Percentiles rank a stretch among this genome's conserved stretches.
phyloP scores from a whole-genome alignment of 176 grass and related monocot species.

The Triticum dicoccoides region DNA sequence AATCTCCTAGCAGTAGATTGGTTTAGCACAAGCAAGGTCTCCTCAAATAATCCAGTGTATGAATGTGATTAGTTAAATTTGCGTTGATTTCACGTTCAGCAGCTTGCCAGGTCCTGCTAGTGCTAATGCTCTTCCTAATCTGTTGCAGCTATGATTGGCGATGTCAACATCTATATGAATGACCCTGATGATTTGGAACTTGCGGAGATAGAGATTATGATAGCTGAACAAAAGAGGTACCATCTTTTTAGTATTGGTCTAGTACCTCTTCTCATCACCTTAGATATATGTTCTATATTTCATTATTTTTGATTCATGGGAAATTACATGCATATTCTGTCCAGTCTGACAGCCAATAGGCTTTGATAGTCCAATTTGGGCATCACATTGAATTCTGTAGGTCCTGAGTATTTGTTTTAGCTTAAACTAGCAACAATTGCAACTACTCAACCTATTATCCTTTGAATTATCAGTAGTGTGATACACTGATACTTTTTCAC shows the following conservation, averaged over 20 bases:
- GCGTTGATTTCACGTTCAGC: neutral
- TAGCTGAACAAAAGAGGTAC: conserved; percentile 78
- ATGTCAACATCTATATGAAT: conserved; percentile 98
- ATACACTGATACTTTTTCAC: neutral
- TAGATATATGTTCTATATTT: neutral
- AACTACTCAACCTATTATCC: neutral
- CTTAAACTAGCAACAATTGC: neutral
- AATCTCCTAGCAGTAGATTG: neutral
- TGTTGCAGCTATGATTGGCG: conserved; percentile 82
- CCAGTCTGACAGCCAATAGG: neutral
- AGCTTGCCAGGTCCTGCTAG: neutral
- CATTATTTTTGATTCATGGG: neutral
- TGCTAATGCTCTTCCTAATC: neutral
- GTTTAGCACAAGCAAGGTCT: neutral
- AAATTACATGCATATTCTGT: neutral
- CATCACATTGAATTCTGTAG: neutral
- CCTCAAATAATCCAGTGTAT: neutral
- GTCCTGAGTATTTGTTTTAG: neutral
- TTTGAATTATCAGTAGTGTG: neutral
- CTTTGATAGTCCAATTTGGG: neutral
- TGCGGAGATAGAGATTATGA: conserved; percentile 92
- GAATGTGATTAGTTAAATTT: neutral
- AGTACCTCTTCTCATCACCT: neutral
- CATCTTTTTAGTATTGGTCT: neutral
- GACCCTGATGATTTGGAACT: conserved; percentile 68